Conservation (phyloP, 768 basidiomycete genomes). For the Plicaturopsis crispa region DNA sequence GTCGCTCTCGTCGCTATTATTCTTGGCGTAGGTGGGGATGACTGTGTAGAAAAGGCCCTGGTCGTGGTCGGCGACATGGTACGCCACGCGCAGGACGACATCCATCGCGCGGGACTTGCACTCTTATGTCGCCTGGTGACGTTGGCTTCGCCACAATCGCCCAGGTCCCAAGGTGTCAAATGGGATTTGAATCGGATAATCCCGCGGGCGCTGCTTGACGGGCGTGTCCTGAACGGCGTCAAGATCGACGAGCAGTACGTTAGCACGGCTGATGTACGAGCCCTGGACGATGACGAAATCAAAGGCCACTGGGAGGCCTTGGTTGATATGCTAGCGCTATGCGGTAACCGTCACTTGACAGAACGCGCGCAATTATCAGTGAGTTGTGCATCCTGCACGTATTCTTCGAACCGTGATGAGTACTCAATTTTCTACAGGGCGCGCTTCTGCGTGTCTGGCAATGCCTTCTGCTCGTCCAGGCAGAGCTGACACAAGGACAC, state of each 20-base stretch:
- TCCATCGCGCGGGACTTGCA: constrained; percentile 23
- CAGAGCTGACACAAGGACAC: constrained; percentile 32
- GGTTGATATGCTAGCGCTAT: constrained; percentile 27
- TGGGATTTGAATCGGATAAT: constrained; percentile 16
- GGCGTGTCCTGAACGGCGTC: constrained; percentile 25
- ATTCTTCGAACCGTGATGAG: too few relatives aligned
- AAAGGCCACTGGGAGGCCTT: constrained; percentile 29
- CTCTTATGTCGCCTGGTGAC: constrained; percentile 28
- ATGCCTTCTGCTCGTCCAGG: constrained; percentile 43
- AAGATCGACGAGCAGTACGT: constrained; percentile 20
- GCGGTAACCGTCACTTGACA: constrained; percentile 13
- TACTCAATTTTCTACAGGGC: too few relatives aligned
- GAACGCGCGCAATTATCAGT: constrained; percentile 7
- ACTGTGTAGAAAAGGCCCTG: constrained; percentile 26
- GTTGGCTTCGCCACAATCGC: background rate
- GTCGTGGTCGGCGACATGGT: constrained; percentile 32
- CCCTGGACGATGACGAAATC: constrained; percentile 31
- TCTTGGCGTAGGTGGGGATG: constrained; percentile 15
- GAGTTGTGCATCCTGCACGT: too few relatives aligned
- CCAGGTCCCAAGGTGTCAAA: too few relatives aligned
- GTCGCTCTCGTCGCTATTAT: constrained; percentile 31
- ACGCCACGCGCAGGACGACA: constrained; percentile 12
- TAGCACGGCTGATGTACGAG: constrained; percentile 17
- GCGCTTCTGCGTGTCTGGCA: constrained; percentile 43
- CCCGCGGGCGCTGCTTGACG: constrained; percentile 34